A percentile compares a stretch with the other conserved stretches of the same genome.
These are phyloP conservation scores for Russula sp. DNA, from an alignment of 768 basidiomycete genomes.

Conservation along the genomic window DNA sequence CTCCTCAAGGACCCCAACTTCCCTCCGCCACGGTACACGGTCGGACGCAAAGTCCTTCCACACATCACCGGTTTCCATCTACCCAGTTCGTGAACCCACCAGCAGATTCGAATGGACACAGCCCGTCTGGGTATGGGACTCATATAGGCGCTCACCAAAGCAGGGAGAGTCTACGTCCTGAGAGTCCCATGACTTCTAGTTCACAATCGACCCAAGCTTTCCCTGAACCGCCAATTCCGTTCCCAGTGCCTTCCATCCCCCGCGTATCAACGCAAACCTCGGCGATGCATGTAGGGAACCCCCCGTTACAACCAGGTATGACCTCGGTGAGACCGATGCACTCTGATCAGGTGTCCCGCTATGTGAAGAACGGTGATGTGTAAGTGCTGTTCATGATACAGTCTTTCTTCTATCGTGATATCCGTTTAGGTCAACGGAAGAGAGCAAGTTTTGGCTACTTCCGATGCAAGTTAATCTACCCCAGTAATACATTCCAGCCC, in stretches of 20 bases:
- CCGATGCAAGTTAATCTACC: neutral
- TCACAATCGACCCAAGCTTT: neutral
- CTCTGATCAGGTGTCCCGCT: constrained; percentile 19
- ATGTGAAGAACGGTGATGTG: constrained; percentile 18
- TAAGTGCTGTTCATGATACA: neutral
- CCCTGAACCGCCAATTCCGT: neutral
- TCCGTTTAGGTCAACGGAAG: neutral
- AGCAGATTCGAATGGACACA: neutral
- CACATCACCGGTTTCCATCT: neutral
- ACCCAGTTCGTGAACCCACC: neutral
- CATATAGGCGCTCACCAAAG: neutral
- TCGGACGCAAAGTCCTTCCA: neutral
- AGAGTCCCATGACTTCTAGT: neutral
- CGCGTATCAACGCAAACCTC: neutral
- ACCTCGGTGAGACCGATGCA: constrained; percentile 6
- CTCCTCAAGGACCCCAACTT: neutral
- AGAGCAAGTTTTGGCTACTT: neutral
- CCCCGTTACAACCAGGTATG: neutral
- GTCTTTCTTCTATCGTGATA: neutral
- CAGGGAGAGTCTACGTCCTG: neutral
- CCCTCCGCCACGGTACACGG: neutral
- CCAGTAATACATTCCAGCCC: constrained; percentile 7
- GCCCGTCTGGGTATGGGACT: neutral
- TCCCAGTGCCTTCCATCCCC: neutral
- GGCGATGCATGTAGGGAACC: neutral